Conservation (phyloP, 2,329 filamentous ascomycete genomes). For the Exutisphaerella laricina region DNA sequence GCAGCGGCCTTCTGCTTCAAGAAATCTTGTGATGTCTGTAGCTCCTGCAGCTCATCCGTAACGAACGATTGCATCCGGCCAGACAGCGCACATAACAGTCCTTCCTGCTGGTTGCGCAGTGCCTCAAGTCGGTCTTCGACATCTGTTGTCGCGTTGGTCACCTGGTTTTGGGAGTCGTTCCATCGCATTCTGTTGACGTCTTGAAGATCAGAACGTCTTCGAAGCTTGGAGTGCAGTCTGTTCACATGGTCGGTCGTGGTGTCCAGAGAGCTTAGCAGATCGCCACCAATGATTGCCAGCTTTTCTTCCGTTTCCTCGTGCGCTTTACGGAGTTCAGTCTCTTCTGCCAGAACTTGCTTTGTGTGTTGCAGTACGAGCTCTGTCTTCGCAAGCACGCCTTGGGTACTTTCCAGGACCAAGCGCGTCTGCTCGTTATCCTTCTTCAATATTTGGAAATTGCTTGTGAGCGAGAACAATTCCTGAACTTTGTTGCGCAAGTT, state of each 20-base stretch:
- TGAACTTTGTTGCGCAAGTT: constrained; percentile 92
- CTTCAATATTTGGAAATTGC: constrained; percentile 80
- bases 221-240: constrained; percentile 78
- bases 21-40: constrained; percentile 64
- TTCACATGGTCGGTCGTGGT: constrained; percentile 75
- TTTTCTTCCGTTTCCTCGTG: constrained; percentile 79
- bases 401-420: constrained; percentile 68
- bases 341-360: constrained; percentile 68
- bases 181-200: constrained; percentile 71
- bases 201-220: constrained; percentile 78
- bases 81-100: constrained; percentile 63
- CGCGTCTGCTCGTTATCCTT: constrained; percentile 80
- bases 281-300: constrained; percentile 65
- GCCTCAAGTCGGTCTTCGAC: constrained; percentile 70
- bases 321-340: constrained; percentile 71
- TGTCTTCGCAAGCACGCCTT: constrained; percentile 76
- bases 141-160: constrained; percentile 67
- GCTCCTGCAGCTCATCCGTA: constrained; percentile 63
- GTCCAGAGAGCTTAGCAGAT: constrained; percentile 71
- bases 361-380: constrained; percentile 78
- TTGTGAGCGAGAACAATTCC: constrained; percentile 80
- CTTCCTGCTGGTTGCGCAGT: constrained; percentile 67
- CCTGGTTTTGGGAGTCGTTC: constrained; percentile 68
- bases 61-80: constrained; percentile 73
- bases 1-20: constrained; percentile 62